Evolutionary conservation across 441 rosid genomes (phyloP).

Genomic region (Gossypium trilobum): DNA sequence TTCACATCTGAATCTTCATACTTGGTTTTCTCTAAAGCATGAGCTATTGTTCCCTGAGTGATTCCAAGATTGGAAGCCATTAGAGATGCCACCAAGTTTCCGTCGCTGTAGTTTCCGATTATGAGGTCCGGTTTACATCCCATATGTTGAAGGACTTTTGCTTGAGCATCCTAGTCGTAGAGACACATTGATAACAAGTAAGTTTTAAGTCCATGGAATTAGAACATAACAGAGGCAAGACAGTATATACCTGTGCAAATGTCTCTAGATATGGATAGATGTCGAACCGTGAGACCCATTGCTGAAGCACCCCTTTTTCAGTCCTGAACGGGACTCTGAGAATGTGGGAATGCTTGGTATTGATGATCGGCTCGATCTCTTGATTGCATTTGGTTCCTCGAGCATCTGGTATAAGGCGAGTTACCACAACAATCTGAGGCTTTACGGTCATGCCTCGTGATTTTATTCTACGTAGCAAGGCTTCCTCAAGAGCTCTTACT

Average conservation of each 20-base stretch:
- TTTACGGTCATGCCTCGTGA: conserved; percentile 64
- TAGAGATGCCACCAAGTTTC: conserved; percentile 83
- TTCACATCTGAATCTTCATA: conserved; percentile 80
- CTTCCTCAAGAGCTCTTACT: conserved; percentile 87
- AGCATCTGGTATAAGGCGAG: conserved; percentile 76
- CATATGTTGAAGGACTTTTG: conserved; percentile 48
- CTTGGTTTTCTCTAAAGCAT: conserved; percentile 83
- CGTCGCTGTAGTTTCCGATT: conserved; percentile 88
- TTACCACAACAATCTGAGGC: conserved; percentile 85
- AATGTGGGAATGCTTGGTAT: conserved; percentile 68
- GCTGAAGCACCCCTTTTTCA: conserved; percentile 51
- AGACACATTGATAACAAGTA: not conserved
- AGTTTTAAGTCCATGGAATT: not conserved
- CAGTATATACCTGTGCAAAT: conserved; percentile 48
- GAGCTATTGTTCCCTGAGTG: conserved; percentile 85
- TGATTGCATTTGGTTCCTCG: conserved; percentile 72
- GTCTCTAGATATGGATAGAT: conserved; percentile 75
- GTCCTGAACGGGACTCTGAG: conserved; percentile 78
- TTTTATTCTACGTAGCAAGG: conserved; percentile 53
- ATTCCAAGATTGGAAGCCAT: conserved; percentile 69
- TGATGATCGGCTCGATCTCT: conserved; percentile 61
- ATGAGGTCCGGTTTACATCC: conserved; percentile 81
- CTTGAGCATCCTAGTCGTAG: conserved; percentile 48
- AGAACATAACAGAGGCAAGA: not conserved
- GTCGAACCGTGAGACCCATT: conserved; percentile 85